A percentile compares a stretch with the other conserved stretches of the same genome.
phyloP scores from a whole-genome alignment of 208 protist genomes.

The Wallacemonas sp. region DNA sequence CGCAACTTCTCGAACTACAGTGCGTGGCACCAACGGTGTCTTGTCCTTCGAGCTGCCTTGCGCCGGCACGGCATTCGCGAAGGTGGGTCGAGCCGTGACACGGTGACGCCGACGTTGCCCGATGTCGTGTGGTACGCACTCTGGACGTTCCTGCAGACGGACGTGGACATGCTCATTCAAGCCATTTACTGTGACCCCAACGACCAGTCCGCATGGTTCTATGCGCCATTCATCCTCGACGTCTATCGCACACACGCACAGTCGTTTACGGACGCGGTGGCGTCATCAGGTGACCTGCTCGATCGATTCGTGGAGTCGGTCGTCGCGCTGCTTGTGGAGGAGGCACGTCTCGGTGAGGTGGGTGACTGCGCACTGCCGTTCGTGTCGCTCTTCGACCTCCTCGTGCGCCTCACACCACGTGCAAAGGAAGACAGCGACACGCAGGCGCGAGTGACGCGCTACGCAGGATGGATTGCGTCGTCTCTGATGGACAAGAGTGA shows the following conservation, averaged over 20 bases:
- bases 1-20: conserved; percentile 98
- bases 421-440: not conserved
- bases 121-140: conserved; percentile 1
- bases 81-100: not conserved
- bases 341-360: conserved; percentile 25
- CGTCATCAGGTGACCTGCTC: conserved; percentile 14
- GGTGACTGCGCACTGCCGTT: conserved; percentile 51
- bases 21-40: conserved; percentile 94
- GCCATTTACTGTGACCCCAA: conserved; percentile 88
- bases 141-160: conserved; percentile 36
- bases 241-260: conserved; percentile 1
- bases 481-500: not conserved
- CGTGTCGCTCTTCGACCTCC: conserved; percentile 47
- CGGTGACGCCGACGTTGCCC: too few species aligned
- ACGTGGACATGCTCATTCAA: conserved; percentile 52
- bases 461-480: not conserved
- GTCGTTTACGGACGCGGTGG: not conserved
- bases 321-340: conserved; percentile 51
- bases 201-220: conserved; percentile 89
- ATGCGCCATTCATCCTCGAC: conserved; percentile 57
- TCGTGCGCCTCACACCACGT: conserved; percentile 12
- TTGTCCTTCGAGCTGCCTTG: conserved; percentile 29
- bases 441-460: not conserved
- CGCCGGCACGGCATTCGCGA: conserved; percentile 3
- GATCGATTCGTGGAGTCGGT: conserved; percentile 35